Conservation (phyloP, 345 rosid genomes). For the Arabis alpina region DNA sequence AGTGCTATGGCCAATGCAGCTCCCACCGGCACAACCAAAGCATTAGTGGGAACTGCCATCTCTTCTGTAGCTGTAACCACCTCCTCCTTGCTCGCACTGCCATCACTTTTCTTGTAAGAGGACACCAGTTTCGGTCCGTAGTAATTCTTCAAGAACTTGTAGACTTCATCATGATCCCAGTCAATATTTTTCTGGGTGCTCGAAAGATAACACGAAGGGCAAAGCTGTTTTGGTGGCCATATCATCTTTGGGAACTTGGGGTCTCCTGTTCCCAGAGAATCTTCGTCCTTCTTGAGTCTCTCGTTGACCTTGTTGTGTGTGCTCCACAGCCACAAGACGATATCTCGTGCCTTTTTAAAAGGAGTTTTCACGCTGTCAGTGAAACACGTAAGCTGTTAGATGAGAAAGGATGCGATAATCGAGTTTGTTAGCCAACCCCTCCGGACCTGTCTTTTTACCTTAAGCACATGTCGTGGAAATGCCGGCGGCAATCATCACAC, state of each 20-base stretch:
- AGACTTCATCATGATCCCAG: slow-evolving; percentile 83
- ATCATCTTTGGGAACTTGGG: slow-evolving; percentile 87
- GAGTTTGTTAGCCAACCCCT: not conserved
- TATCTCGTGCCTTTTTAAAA: slow-evolving; percentile 69
- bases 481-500: slow-evolving; percentile 95
- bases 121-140: slow-evolving; percentile 75
- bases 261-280: slow-evolving; percentile 76
- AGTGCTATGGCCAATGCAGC: slow-evolving; percentile 97
- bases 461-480: slow-evolving; percentile 86
- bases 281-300: slow-evolving; percentile 82
- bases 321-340: slow-evolving; percentile 91
- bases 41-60: slow-evolving; percentile 61
- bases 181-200: slow-evolving; percentile 40
- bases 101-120: slow-evolving; percentile 60
- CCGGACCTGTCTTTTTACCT: slow-evolving; percentile 55
- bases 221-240: slow-evolving; percentile 95
- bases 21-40: slow-evolving; percentile 87
- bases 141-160: slow-evolving; percentile 67
- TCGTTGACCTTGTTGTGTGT: slow-evolving; percentile 87
- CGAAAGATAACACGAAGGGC: slow-evolving; percentile 70
- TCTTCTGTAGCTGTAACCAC: slow-evolving; percentile 57
- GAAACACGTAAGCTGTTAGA: slow-evolving; percentile 31
- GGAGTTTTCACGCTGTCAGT: slow-evolving; percentile 68
- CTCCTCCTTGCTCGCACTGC: slow-evolving; percentile 47
- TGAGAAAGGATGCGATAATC: not conserved